Evolutionary conservation across 2,329 filamentous ascomycete species (phyloP).

Genomic region (Diplodia scrobiculata): DNA sequence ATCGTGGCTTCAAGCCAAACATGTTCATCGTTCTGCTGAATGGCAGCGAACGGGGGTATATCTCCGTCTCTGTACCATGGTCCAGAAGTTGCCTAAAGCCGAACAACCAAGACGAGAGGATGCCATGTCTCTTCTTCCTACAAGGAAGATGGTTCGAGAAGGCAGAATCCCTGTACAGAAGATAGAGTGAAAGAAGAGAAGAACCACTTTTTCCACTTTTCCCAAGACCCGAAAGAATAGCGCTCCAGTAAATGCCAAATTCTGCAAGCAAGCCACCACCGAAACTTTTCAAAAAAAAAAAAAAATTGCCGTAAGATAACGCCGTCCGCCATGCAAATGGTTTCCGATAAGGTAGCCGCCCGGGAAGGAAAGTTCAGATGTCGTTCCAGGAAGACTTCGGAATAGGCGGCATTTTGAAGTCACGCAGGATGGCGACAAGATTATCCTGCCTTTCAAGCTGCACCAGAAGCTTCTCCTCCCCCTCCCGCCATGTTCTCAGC

Average conservation of each 20-base stretch:
- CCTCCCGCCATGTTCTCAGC: constrained; percentile 63
- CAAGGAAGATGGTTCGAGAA: background rate
- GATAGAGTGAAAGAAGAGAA: constrained; percentile 15
- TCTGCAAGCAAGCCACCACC: background rate
- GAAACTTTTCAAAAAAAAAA: background rate
- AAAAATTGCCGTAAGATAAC: constrained; percentile 8
- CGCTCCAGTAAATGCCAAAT: constrained; percentile 10
- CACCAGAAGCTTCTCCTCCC: constrained; percentile 70
- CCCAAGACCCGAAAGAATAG: background rate
- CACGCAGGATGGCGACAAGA: constrained; percentile 77
- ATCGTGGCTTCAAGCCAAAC: background rate
- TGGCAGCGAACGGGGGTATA: constrained; percentile 23
- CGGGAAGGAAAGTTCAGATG: background rate
- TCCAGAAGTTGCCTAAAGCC: constrained; percentile 27
- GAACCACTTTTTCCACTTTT: background rate
- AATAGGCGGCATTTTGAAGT: constrained; percentile 48
- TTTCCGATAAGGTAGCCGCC: constrained; percentile 3
- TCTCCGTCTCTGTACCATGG: constrained; percentile 23
- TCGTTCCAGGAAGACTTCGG: constrained; percentile 19
- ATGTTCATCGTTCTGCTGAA: background rate
- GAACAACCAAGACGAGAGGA: constrained; percentile 25
- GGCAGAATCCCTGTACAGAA: constrained; percentile 15
- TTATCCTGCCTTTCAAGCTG: constrained; percentile 83
- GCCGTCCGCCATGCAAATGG: constrained; percentile 28
- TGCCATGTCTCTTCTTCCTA: background rate